Evolutionary conservation across 139 green algal genomes (phyloP).

Genomic region (Yamagishiella unicocca): DNA sequence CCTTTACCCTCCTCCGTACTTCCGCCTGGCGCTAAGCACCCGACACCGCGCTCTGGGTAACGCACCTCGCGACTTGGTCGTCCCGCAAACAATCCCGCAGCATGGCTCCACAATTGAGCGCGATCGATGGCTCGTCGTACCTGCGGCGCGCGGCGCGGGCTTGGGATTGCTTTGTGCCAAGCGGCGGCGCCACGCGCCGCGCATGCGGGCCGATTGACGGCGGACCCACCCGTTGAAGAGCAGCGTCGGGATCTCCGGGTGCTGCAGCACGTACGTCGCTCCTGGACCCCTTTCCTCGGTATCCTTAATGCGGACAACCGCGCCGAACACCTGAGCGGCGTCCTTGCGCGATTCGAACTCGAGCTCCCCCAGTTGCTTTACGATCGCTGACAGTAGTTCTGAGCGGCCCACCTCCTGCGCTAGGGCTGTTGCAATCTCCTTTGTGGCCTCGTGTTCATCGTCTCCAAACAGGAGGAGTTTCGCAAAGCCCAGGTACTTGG

Average conservation of each 20-base stretch:
- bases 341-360: slow-evolving; percentile 94
- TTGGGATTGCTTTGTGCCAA: background rate
- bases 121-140: slow-evolving; percentile 83
- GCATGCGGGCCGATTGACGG: background rate
- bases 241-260: slow-evolving; percentile 73
- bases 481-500: slow-evolving; percentile 65
- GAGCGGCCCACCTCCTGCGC: slow-evolving; percentile 67
- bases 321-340: slow-evolving; percentile 79
- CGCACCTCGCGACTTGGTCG: slow-evolving; percentile 71
- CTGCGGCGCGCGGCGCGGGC: slow-evolving; percentile 49
- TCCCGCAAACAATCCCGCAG: slow-evolving; percentile 89
- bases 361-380: slow-evolving; percentile 74
- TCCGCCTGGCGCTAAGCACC: no score
- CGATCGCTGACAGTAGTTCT: slow-evolving; percentile 74
- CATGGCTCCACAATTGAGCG: slow-evolving; percentile 88
- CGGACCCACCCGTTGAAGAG: slow-evolving; percentile 80
- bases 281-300: slow-evolving; percentile 71
- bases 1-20: no score
- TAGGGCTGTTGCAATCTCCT: slow-evolving; percentile 76
- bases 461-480: slow-evolving; percentile 84
- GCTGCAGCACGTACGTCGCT: slow-evolving; percentile 72
- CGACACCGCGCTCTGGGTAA: no score
- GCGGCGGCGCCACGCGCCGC: background rate
- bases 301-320: slow-evolving; percentile 76
- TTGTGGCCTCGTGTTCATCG: slow-evolving; percentile 71